Base-by-base conservation (phyloP, 1,284 basidiomycete genomes). In the Stereum hirsutum region DNA sequence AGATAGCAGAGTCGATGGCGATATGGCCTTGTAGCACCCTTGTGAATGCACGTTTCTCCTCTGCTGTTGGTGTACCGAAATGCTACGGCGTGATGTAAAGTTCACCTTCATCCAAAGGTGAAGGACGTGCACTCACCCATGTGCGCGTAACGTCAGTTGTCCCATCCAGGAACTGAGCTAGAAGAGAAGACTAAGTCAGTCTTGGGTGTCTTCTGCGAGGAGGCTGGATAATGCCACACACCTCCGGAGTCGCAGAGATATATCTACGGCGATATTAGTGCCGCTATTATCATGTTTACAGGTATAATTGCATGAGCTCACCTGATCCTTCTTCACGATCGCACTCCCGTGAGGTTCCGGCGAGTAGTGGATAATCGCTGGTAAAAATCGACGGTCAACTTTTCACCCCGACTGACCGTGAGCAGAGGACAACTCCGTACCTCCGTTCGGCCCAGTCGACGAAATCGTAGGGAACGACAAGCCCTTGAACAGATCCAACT, bases 21-120 rank as follows among this genome's bases (percentile, higher is more conserved):
- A 99, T 96, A 58, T 98, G 91, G 0, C 95, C 95, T 66, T 99
- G 94, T 38, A 99, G 68, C 1, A 99, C 96, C 14, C 93, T 75
- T 0, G 95, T 98, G 55, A 93, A 96, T 0, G 90, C 85, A 0
- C 89, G 76, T 51, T 81, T 89, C 64, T 97, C 89, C 53, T 91
- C 84, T 0, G 71, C 69, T 1, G 79, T 81, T 0, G 95, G 92
- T 1, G 69, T 80, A 25, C 92, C 93, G 59, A 97, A 98, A 61
- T 98, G 94, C 82, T 91, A 57, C 8, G 7, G 7, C 41, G 28
- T 12, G 34, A 32, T 20, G 19, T 36, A 37, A 17, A 39, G 37
- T 11, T 7, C 11, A 42, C 21, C 5, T 36, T 8, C n/a, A 11
- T 26, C 19, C 15, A 19, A 10, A 1, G 14, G 34, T 30, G 19